Evolutionary conservation across 345 rosid genomes (phyloP).

Genomic region (Salix udensis): DNA sequence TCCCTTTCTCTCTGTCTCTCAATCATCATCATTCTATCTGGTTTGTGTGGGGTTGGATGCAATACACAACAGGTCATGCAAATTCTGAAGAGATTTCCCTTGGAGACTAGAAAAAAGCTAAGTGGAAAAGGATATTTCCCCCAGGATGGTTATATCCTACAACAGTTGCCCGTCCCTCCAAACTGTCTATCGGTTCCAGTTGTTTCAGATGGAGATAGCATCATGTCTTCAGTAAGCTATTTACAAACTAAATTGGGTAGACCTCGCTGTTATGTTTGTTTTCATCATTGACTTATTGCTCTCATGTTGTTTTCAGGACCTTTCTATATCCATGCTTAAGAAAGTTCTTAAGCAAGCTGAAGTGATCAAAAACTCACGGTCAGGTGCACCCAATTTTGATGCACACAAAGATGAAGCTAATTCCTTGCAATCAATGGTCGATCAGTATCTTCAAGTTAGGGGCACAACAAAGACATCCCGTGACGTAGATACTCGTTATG

Average conservation of each 20-base stretch:
- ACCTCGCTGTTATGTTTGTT: slow-evolving; percentile 4
- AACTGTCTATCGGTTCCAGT: slow-evolving; percentile 93
- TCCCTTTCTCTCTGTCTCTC: background rate
- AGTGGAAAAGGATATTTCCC: slow-evolving; percentile 75
- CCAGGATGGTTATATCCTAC: slow-evolving; percentile 83
- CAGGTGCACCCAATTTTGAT: slow-evolving; percentile 80
- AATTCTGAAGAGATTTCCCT: slow-evolving; percentile 68
- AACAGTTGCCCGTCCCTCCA: slow-evolving; percentile 85
- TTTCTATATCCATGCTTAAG: slow-evolving; percentile 63
- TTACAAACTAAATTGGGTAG: slow-evolving; percentile 6
- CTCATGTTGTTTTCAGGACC: slow-evolving; percentile 56
- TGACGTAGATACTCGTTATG: slow-evolving; percentile 54
- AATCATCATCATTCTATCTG: background rate
- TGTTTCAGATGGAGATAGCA: slow-evolving; percentile 68
- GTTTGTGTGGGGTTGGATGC: background rate
- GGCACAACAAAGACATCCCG: slow-evolving; percentile 72
- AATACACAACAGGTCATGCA: slow-evolving; percentile 53
- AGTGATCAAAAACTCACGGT: slow-evolving; percentile 62
- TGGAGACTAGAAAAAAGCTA: slow-evolving; percentile 67
- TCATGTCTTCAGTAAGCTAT: slow-evolving; percentile 82
- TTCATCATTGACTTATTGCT: background rate
- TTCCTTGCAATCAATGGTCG: slow-evolving; percentile 66
- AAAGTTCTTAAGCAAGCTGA: slow-evolving; percentile 72
- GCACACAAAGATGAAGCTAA: slow-evolving; percentile 73
- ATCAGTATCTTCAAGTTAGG: slow-evolving; percentile 70